Evolutionary conservation across 2,329 filamentous ascomycete genomes (phyloP), one percentile per base, ranked within the genome.

Genomic region (Diatrype stigma): DNA sequence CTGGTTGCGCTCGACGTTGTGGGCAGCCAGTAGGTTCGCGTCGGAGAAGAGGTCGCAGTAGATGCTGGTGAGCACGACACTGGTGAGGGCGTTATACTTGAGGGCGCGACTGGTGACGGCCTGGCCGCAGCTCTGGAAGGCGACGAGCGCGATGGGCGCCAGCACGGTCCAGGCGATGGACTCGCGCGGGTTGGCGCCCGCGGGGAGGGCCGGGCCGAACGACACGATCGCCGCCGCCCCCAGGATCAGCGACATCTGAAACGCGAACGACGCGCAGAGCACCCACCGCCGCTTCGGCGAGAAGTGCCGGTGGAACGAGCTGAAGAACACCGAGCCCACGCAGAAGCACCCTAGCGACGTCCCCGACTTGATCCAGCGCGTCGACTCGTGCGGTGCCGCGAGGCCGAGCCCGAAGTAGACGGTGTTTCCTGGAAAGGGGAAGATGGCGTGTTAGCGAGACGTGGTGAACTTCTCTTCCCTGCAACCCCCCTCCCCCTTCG

Each of bases 21-120:
- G 55, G 8, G 63, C 45, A 1, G 67, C 65, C 34, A 81, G 76
- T 3, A 82, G 60, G 22, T 75, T 67, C 30, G 71, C 69, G 51
- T 90, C 87, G 1, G 84, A 87, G 59, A 90, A 90, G 19, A 93
- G 63, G 65, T 93, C 89, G 63, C 87, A 91, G 71, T 92, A 93
- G 55, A 89, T 84, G 64, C 86, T 90, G 1, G 89, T 93, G 52
- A 94, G 69, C 3, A 92, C 89, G 16, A 91, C 88, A 54, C 86
- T 90, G 0, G 88, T 91, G 19, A 93, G 71, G 2, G 84, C 82
- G 51, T 83, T 84, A 63, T 85, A 86, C 60, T 84, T 79, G 53
- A 93, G 68, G 0, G 86, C 83, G 3, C 88, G 73, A 60, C 85
- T 89, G 0, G 82, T 81, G n/a, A 91, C 84, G 1, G 88, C 87